phyloP scores from a whole-genome alignment of 2,329 filamentous ascomycete species.

The Botrytis byssoidea region DNA sequence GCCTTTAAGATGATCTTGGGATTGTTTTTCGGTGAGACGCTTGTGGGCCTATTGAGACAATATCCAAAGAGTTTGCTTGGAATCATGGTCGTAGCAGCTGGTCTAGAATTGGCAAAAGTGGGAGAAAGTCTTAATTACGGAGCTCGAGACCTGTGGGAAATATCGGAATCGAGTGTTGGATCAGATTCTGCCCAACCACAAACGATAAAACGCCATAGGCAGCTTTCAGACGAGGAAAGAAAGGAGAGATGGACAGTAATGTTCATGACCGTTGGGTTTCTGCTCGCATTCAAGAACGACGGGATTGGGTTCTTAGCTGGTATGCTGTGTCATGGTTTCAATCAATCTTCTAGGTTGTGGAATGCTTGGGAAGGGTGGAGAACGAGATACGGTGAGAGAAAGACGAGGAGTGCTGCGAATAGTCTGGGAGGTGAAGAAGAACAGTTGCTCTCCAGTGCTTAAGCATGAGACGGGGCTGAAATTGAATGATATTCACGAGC shows the following conservation, averaged over 20 bases:
- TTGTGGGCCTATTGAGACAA: slow-evolving; percentile 66
- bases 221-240: slow-evolving; percentile 65
- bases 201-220: slow-evolving; percentile 46
- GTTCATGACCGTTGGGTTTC: slow-evolving; percentile 79
- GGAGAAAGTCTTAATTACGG: slow-evolving; percentile 80
- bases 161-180: slow-evolving; percentile 45
- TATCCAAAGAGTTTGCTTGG: slow-evolving; percentile 80
- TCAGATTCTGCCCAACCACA: slow-evolving; percentile 29
- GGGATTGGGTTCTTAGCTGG: slow-evolving; percentile 83
- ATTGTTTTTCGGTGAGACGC: slow-evolving; percentile 68
- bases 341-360: slow-evolving; percentile 40
- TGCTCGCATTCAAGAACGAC: slow-evolving; percentile 87
- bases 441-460: slow-evolving; percentile 15
- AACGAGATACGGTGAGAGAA: slow-evolving; percentile 17
- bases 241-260: slow-evolving; percentile 82
- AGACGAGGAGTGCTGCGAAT: slow-evolving; percentile 17
- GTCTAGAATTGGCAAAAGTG: slow-evolving; percentile 81
- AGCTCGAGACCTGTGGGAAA: slow-evolving; percentile 58
- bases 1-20: slow-evolving; percentile 73
- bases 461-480: too few relatives aligned
- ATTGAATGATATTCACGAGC: not conserved
- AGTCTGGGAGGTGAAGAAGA: slow-evolving; percentile 22
- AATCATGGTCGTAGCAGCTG: slow-evolving; percentile 86
- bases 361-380: slow-evolving; percentile 23
- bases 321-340: slow-evolving; percentile 73